Evolutionary conservation across 352 stramenopile genomes (phyloP), one percentile per base, ranked within the genome.

Genomic region (Globisporangium solare): DNA sequence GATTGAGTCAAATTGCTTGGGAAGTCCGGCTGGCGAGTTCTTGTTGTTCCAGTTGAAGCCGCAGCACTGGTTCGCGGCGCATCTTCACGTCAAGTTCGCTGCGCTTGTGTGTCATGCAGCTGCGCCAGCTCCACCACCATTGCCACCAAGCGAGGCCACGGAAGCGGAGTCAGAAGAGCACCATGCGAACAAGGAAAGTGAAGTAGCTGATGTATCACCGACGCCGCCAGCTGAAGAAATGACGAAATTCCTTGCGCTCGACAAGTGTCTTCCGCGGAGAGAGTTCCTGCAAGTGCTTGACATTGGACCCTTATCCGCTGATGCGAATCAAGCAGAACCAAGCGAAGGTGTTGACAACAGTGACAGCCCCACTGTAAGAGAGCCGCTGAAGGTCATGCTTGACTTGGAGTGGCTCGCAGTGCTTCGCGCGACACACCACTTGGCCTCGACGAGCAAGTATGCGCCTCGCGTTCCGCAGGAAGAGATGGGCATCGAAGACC

Each of bases 71-170:
- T 99, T 99, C 69, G 75, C 95, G 0, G 97, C 96, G 21, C 98
- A 99, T 70, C 78, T 99, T 22, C 97, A 99, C 73, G 90, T 98
- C 51, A 99, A 99, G 67, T 99, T 99, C 70, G 72, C 95, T 37
- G 97, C 98, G 5, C 68, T 97, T n/a, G 89, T 99, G 6, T 67
- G 67, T 10, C 97, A 99, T 64, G 59, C 53, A 6, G 27, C 27
- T 35, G 27, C 27, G 11, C 49, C 56, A 41, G 27, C 27, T 35
- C 5, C 27, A 14, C 49, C 56, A 41, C 22, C 37, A 31, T 13
- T 40, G n/a, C 37, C 47, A 3, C 21, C 67, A 0, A 27, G 20
- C 0, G 37, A 27, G 14, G 31, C 24, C 1, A 11, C 24, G 3
- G 14, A 10, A 14, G 46, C 54, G n/a, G 17, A 20, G 37, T 3